These are phyloP conservation scores for Malbranchea cinnamomea DNA, from an alignment of 2,329 filamentous ascomycete species.

Conservation along the genomic window DNA sequence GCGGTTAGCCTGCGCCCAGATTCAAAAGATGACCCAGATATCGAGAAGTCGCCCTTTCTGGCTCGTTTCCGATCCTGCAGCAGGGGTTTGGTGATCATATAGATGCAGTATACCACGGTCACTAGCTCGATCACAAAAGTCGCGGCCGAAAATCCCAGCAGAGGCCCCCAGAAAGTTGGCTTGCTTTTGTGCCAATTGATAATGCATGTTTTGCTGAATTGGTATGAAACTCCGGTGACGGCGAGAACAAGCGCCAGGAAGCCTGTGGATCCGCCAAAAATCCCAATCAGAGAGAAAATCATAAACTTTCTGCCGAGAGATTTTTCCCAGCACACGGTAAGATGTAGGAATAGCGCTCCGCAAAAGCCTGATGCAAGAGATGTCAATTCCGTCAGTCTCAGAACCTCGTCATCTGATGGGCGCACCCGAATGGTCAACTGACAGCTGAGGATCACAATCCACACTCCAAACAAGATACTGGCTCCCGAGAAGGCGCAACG, in stretches of 20 bases:
- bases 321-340: slow-evolving; percentile 96
- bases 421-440: no score
- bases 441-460: slow-evolving; percentile 66
- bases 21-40: slow-evolving; percentile 59
- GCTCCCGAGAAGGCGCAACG: slow-evolving; percentile 81
- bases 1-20: slow-evolving; percentile 70
- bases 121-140: slow-evolving; percentile 68
- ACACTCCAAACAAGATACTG: slow-evolving; percentile 73
- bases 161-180: slow-evolving; percentile 76
- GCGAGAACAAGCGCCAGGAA: slow-evolving; percentile 63
- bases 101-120: slow-evolving; percentile 84
- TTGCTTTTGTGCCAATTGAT: slow-evolving; percentile 82
- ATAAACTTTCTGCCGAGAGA: slow-evolving; percentile 81
- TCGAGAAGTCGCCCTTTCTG: slow-evolving; percentile 47
- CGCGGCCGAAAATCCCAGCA: slow-evolving; percentile 61
- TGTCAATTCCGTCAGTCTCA: slow-evolving; percentile 4
- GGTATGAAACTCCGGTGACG: slow-evolving; percentile 83
- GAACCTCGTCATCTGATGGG: no score
- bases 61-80: slow-evolving; percentile 57
- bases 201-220: slow-evolving; percentile 83
- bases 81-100: slow-evolving; percentile 79
- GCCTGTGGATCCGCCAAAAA: slow-evolving; percentile 70
- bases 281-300: slow-evolving; percentile 62
- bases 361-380: slow-evolving; percentile 47
- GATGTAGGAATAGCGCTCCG: slow-evolving; percentile 76